These are phyloP conservation scores for Flaveria linearis DNA, from an alignment of 129 eudicot genomes.

Conservation along the genomic window DNA sequence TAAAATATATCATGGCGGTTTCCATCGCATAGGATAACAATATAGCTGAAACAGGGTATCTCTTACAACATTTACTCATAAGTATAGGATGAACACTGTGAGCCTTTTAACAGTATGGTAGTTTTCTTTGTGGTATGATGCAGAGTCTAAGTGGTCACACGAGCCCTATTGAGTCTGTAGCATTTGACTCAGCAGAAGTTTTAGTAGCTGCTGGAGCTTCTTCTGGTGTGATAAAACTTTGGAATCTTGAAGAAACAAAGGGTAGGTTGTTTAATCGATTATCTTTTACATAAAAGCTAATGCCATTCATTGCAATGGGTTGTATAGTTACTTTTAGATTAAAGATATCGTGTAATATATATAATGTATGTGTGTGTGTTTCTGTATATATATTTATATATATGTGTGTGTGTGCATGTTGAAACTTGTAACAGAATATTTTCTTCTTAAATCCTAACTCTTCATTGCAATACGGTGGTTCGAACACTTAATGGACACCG, in stretches of 20 bases:
- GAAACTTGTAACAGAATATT: not conserved
- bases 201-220: conserved; percentile 94
- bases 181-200: conserved; percentile 79
- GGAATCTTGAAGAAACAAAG: conserved; percentile 94
- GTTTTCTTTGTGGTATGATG: conserved; percentile 19
- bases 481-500: conserved; percentile 90
- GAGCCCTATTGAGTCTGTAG: conserved; percentile 93
- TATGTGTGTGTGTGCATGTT: not conserved
- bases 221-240: conserved; percentile 78
- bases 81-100: conserved; percentile 11
- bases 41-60: conserved; percentile 10
- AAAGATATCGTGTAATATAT: conserved; percentile 12
- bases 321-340: conserved; percentile 2
- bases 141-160: conserved; percentile 94
- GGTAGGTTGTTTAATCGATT: conserved; percentile 43
- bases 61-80: not conserved
- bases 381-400: not conserved
- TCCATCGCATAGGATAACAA: conserved; percentile 6
- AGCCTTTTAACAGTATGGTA: conserved; percentile 12
- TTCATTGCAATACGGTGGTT: conserved; percentile 69
- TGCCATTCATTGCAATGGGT: conserved; percentile 9
- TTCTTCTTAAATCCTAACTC: conserved; percentile 11
- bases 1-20: conserved; percentile 1
- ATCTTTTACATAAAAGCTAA: not conserved
- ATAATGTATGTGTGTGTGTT: not conserved